phyloP scores from a whole-genome alignment of 768 basidiomycete genomes.

The Cantharellus anzutake region DNA sequence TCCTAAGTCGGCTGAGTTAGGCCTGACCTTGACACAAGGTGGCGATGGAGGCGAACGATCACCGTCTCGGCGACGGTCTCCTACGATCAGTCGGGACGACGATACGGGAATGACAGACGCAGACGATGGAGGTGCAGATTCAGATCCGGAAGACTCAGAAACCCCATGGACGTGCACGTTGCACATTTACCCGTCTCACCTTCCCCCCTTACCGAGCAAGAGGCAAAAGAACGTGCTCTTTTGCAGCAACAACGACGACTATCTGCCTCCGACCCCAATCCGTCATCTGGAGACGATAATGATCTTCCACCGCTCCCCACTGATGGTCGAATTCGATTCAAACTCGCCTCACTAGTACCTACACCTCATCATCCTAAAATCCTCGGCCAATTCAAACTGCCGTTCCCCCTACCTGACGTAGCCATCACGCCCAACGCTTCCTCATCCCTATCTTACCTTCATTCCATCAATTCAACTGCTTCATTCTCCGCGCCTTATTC shows the following conservation, averaged over 20 bases:
- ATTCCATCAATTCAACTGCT: no score
- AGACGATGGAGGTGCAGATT: conserved; percentile 31
- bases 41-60: no score
- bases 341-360: conserved; percentile 72
- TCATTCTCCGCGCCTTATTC: no score
- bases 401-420: conserved; percentile 72
- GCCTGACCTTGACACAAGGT: no score
- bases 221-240: background rate
- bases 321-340: conserved; percentile 19
- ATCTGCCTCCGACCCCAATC: no score
- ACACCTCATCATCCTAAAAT: conserved; percentile 95
- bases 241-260: background rate
- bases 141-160: conserved; percentile 91
- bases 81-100: background rate
- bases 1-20: background rate
- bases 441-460: background rate
- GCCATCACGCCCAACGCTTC: conserved; percentile 26
- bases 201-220: background rate
- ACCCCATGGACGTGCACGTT: conserved; percentile 91
- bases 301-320: background rate
- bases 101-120: background rate
- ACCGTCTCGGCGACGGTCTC: no score
- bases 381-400: conserved; percentile 76
- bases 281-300: no score
- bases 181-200: background rate